phyloP scores from a whole-genome alignment of 2,329 filamentous ascomycete genomes.

The Leptoxyphium fumago region DNA sequence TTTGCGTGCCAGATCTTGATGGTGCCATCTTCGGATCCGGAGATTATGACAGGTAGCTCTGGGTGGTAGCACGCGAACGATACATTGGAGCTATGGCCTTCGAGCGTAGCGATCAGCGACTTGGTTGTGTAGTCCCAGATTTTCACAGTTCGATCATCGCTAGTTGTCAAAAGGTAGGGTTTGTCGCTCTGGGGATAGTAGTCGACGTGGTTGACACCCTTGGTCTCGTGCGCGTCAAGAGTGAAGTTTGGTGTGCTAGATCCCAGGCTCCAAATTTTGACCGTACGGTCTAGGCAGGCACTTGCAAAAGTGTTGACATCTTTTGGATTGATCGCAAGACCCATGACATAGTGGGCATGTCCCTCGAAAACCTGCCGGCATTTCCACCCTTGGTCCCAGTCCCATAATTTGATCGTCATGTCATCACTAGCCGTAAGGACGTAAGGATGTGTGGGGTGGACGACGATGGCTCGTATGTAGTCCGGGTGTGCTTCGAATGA shows the following conservation, averaged over 20 bases:
- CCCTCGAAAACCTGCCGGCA: conserved; percentile 95
- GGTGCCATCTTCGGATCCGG: conserved; percentile 91
- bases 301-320: conserved; percentile 53
- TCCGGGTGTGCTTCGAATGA: conserved; percentile 96
- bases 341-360: conserved; percentile 95
- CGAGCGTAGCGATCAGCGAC: conserved; percentile 85
- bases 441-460: conserved; percentile 91
- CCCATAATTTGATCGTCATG: conserved; percentile 97
- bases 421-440: conserved; percentile 94
- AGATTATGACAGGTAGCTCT: conserved; percentile 91
- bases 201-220: conserved; percentile 96
- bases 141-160: conserved; percentile 92
- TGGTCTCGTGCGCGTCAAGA: conserved; percentile 89
- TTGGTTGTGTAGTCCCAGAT: conserved; percentile 99
- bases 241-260: conserved; percentile 93
- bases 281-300: conserved; percentile 87
- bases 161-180: conserved; percentile 85
- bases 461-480: conserved; percentile 91
- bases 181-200: conserved; percentile 59
- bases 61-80: conserved; percentile 98
- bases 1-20: conserved; percentile 98
- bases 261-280: conserved; percentile 95
- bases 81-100: conserved; percentile 95
- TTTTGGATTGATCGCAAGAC: conserved; percentile 91
- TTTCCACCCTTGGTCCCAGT: conserved; percentile 98